These are phyloP conservation scores for Ormosia emarginata DNA, from an alignment of 306 rosid species.

Conservation along the genomic window DNA sequence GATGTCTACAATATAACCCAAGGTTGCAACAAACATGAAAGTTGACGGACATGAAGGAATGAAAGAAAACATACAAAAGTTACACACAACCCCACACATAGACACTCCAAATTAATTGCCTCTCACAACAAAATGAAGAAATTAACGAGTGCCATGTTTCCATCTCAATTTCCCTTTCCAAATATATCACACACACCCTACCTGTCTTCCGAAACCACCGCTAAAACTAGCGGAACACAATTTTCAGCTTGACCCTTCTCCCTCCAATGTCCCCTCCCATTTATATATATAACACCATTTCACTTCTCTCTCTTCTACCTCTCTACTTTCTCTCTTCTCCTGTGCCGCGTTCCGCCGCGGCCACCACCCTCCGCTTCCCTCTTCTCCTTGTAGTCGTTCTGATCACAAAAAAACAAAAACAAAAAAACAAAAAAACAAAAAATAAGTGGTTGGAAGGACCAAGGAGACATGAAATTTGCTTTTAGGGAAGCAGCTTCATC, in stretches of 20 bases:
- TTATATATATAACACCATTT: slow-evolving; percentile 20
- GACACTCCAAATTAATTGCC: background rate
- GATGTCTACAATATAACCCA: background rate
- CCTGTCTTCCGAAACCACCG: slow-evolving; percentile 34
- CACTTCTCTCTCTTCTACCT: slow-evolving; percentile 21
- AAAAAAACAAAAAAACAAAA: background rate
- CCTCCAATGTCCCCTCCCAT: slow-evolving; percentile 24
- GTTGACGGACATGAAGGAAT: background rate
- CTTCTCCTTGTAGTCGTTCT: background rate
- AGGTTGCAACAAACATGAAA: background rate
- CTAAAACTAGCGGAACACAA: slow-evolving; percentile 52
- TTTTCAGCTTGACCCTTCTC: slow-evolving; percentile 36
- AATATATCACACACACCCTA: background rate
- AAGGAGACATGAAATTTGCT: slow-evolving; percentile 25
- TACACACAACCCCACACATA: background rate
- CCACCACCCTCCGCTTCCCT: background rate
- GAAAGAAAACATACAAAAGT: background rate
- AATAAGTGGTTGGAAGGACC: background rate
- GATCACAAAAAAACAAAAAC: background rate
- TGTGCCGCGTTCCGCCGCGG: slow-evolving; percentile 52
- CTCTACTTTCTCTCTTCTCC: slow-evolving; percentile 3
- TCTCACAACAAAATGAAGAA: background rate
- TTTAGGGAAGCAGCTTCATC: slow-evolving; percentile 11
- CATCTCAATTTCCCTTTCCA: background rate
- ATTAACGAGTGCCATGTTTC: background rate